phyloP scores from a whole-genome alignment of 1,139 yeast species.

The Meyerozyma guilliermondii region DNA sequence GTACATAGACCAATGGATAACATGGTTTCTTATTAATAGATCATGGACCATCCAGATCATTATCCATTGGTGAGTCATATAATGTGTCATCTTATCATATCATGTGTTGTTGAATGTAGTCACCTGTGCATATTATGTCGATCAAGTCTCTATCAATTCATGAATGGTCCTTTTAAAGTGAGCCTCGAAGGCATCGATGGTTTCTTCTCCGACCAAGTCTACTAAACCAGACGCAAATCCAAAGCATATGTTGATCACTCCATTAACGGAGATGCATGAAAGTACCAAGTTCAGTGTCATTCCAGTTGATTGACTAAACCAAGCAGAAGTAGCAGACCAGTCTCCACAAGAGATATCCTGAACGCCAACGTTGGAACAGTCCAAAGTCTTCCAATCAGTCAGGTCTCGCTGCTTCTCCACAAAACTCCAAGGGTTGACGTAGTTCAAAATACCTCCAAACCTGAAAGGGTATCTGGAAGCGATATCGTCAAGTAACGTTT shows the following conservation, averaged over 20 bases:
- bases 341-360: conserved; percentile 7
- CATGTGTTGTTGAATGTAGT: no score
- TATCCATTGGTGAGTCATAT: no score
- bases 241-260: not conserved
- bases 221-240: not conserved
- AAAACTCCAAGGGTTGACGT: conserved; percentile 11
- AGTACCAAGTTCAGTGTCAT: conserved; percentile 15
- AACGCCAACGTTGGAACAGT: conserved; percentile 25
- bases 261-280: conserved; percentile 9
- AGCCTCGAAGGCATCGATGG: not conserved
- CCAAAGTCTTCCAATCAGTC: conserved; percentile 14
- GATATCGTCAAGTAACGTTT: conserved; percentile 8
- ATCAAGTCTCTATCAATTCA: not conserved
- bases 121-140: no score
- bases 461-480: conserved; percentile 13
- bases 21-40: no score
- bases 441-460: conserved; percentile 14
- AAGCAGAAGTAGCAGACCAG: conserved; percentile 17
- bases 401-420: conserved; percentile 8
- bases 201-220: not conserved
- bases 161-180: not conserved
- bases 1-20: no score
- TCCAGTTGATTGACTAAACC: conserved; percentile 25
- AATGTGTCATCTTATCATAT: no score
- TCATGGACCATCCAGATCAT: no score